Evolutionary conservation across 495 filamentous ascomycete species (phyloP).

Genomic region (Penicillium daleae): DNA sequence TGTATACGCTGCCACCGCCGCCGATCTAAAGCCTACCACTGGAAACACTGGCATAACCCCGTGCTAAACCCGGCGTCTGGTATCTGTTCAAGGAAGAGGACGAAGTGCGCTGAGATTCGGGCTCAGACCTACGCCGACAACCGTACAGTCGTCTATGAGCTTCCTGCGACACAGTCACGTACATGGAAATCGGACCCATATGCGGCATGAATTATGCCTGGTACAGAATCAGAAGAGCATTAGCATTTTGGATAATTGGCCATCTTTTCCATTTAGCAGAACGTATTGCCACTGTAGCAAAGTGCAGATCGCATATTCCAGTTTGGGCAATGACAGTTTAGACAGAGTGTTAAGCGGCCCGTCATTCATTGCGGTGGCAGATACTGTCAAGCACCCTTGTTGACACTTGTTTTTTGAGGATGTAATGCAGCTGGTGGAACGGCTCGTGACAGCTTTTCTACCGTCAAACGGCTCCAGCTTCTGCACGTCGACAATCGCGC

Average conservation of each 20-base stretch:
- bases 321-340: neutral
- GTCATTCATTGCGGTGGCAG: neutral
- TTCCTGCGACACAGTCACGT: too few species aligned
- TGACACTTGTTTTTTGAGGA: neutral
- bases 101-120: neutral
- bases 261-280: neutral
- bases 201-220: neutral
- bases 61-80: neutral
- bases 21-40: neutral
- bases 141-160: neutral
- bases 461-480: too few species aligned
- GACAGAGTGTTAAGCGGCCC: neutral
- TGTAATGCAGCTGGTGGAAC: neutral
- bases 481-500: too few species aligned
- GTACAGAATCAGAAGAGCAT: neutral
- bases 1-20: neutral
- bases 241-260: neutral
- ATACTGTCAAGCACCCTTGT: neutral
- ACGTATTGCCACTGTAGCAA: neutral
- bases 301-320: too few species aligned
- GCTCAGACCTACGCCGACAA: neutral
- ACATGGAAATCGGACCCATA: neutral
- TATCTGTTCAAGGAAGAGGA: neutral
- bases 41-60: neutral
- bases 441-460: neutral